Conservation (phyloP, 106 monocot genomes). For the Dioscorea zingiberensis region DNA sequence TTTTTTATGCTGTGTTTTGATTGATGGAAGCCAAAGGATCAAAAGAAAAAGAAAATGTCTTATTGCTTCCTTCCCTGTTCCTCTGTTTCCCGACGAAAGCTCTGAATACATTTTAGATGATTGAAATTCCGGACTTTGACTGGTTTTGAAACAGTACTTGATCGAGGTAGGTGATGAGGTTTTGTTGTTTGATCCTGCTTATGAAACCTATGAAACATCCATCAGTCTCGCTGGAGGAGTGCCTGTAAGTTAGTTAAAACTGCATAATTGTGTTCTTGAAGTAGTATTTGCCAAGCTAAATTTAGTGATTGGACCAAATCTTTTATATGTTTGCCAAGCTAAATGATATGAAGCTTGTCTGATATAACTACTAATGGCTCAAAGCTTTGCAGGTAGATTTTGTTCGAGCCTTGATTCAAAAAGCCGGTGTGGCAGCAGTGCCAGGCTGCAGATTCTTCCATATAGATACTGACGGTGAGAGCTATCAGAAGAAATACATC, state of each 20-base stretch:
- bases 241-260: constrained; percentile 49
- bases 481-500: constrained; percentile 39
- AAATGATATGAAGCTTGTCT: too few relatives aligned
- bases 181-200: constrained; percentile 86
- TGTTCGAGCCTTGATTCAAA: constrained; percentile 55
- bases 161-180: constrained; percentile 81
- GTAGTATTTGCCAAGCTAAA: neutral
- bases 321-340: too few relatives aligned
- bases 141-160: constrained; percentile 44
- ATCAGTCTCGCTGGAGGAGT: constrained; percentile 71
- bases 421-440: constrained; percentile 78
- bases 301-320: too few relatives aligned
- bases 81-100: neutral
- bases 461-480: neutral
- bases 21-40: too few relatives aligned
- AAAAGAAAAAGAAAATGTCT: too few relatives aligned
- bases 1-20: neutral
- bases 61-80: neutral
- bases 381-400: constrained; percentile 68
- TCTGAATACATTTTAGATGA: too few relatives aligned
- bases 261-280: neutral
- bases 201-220: constrained; percentile 80
- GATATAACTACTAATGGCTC: too few relatives aligned
- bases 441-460: constrained; percentile 88
- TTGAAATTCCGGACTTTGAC: too few relatives aligned